Base-by-base conservation (phyloP, 108 stramenopile genomes). In the Nitzschia inconspicua region DNA sequence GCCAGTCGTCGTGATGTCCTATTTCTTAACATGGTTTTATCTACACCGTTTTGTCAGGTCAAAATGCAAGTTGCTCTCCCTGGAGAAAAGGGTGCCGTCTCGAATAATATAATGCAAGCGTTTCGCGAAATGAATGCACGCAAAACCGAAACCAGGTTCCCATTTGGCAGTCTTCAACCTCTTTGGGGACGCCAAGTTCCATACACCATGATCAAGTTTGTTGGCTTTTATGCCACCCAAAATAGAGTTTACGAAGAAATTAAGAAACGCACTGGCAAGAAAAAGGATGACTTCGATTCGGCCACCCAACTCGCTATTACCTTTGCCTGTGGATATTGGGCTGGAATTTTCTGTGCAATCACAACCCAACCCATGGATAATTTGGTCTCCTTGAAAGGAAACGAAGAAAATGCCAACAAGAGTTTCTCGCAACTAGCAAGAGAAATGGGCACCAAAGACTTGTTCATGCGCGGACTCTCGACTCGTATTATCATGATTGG, bases 401-500 rank as follows among this genome's bases (percentile, higher is more conserved):
- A 63, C 11, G 25, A 40, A 7, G 57, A 59, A 44, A 48, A 60
- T 28, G 13, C 19, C 8, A 46, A 44, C 29, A 47, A 53, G 58
- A 62, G 30, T 23, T 54, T 44, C 18, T 4, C 11, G 30, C 4
- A 60, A 28, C 37, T 70, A 20, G 58, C 47, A 6, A 25, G 18
- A 14, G 48, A 52, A 23, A 44, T 70, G 28, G 68, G 68, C 10
- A 35, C 37, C 28, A 25, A 31, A 10, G 41, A 70, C 16, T 28
- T 70, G 31, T 44, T 39, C 18, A 25, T 44, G 6, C 51, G 54
- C 18, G 68, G 68, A n/a, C 51, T 70, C 3, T 20, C 19, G 26
- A 35, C 68, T 3, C 60, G 68, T 25, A 42, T 70, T 13, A 27
- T 59, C 6, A 70, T 70, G 60, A 62, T 59, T 26, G 68, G 68